These are phyloP conservation scores for Euphorbia pulcherrima DNA, from an alignment of 345 rosid species.

Conservation along the genomic window DNA sequence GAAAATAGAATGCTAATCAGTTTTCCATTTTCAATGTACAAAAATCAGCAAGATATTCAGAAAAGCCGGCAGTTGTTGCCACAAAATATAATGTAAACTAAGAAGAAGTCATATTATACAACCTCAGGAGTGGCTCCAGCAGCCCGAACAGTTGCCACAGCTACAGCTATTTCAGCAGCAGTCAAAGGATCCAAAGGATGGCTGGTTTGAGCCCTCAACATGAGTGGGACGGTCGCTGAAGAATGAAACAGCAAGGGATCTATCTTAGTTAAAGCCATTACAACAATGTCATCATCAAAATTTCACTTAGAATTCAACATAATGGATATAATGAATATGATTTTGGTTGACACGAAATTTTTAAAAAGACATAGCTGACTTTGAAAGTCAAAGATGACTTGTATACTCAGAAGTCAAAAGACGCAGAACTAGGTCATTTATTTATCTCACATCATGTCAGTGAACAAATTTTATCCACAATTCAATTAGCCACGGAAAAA, in stretches of 20 bases:
- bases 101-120: neutral
- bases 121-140: constrained; percentile 97
- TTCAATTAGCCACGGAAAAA: neutral
- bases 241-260: constrained; percentile 14
- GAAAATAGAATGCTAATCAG: constrained; percentile 19
- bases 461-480: neutral
- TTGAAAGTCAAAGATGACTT: neutral
- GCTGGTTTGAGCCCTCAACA: constrained; percentile 73
- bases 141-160: constrained; percentile 86
- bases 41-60: neutral
- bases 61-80: neutral
- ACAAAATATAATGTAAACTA: neutral
- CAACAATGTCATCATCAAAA: neutral
- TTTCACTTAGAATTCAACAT: neutral
- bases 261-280: constrained; percentile 7
- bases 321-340: neutral
- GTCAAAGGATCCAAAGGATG: constrained; percentile 89
- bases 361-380: neutral
- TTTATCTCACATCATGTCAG: neutral
- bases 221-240: constrained; percentile 46
- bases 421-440: neutral
- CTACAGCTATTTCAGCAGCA: constrained; percentile 82
- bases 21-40: constrained; percentile 3
- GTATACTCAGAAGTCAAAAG: neutral
- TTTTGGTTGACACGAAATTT: neutral